phyloP scores from a whole-genome alignment of 148 eudicot genomes.

The Pouteria glomerata region DNA sequence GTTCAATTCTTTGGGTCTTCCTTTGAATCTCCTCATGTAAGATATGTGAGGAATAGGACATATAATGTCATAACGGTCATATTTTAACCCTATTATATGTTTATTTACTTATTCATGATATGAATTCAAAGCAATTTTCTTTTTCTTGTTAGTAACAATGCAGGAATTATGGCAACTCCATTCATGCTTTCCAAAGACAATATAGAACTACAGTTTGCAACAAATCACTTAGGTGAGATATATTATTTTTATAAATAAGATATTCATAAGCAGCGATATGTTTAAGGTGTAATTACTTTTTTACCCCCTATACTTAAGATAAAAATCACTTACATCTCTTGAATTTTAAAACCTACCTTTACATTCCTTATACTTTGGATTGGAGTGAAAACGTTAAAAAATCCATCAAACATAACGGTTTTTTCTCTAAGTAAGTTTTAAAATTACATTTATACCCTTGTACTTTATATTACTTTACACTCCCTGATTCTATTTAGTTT shows the following conservation, averaged over 20 bases:
- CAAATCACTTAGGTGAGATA: constrained; percentile 69
- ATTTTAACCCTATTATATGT: not conserved
- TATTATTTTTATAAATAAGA: not conserved
- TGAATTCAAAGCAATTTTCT: not conserved
- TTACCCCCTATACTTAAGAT: no score
- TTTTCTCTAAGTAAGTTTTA: no score
- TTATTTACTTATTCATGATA: not conserved
- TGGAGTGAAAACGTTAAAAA: no score
- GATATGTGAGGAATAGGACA: constrained; percentile 7
- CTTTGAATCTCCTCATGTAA: constrained; percentile 77
- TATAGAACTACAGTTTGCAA: constrained; percentile 87
- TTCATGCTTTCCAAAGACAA: constrained; percentile 78
- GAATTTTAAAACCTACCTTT: no score
- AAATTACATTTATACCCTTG: no score
- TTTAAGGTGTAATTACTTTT: no score
- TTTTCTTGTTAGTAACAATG: constrained; percentile 59
- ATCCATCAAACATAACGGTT: no score
- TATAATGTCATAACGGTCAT: no score
- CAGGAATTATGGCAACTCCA: constrained; percentile 89
- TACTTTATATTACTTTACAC: no score
- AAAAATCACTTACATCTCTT: no score
- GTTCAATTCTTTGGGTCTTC: constrained; percentile 44
- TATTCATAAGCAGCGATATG: not conserved
- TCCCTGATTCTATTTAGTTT: no score
- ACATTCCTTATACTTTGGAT: no score